Base-by-base conservation (phyloP, 2,329 filamentous ascomycete species). In the Trichoderma sp. region DNA sequence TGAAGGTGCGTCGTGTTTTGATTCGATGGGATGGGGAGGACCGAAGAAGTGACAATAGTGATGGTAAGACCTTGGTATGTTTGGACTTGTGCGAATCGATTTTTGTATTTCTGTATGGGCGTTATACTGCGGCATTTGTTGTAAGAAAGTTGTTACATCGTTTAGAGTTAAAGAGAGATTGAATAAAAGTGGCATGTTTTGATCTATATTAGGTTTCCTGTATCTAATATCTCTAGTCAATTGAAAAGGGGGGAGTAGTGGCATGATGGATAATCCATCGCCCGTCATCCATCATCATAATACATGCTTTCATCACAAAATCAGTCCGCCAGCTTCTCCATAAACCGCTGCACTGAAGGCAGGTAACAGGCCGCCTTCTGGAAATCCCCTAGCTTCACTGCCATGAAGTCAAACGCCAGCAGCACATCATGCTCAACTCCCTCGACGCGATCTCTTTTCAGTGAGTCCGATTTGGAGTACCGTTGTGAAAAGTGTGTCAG, bases 401-500 rank as follows among this genome's bases (percentile, higher is more conserved):
- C 82, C 92, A 95, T 95, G 73, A 92, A 89, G 76, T 96, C 92
- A 78, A 93, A 93, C 1, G 90, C 92, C 68, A 94, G 86, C 69
- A 92, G 84, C 19, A 93, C 87, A 47, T 76, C 74, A 5, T 79
- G 76, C 70, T 80, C 79, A 66, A 74, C 70, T 70, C 70, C 72
- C 29, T 73, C 72, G 40, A 88, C 83, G 19, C 62, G 70, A 7
- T 72, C 71, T 27, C 73, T 56, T 27, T 74, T 73, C 68, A 81
- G 70, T 56, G 77, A 76, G 33, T 78, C 77, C 14, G 76, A 70
- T 80, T 95, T 95, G 75, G 93, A 91, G 79, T 99, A 99, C 8
- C 96, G 87, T 82, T 99, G 96, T 68, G 91, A 94, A 81, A 99
- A 99, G 79, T 99, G 96, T 8, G 96, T 99, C 60, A 99, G 85